A percentile compares a stretch with the other conserved stretches of the same genome.
Conservation (phyloP, 2,329 filamentous ascomycete species). For the Phialophora expanda region DNA sequence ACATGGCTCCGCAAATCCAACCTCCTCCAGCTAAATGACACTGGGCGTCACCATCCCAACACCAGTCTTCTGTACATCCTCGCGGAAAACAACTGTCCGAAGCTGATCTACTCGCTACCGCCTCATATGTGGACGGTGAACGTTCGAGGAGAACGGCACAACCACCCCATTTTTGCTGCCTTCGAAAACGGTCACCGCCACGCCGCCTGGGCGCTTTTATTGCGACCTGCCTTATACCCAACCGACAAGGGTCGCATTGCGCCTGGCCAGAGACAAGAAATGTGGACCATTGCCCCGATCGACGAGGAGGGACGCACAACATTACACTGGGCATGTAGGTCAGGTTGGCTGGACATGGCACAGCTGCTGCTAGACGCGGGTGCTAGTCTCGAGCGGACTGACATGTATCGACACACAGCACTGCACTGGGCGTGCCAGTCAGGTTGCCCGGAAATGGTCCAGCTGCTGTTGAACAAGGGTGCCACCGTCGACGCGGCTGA, state of each 20-base stretch:
- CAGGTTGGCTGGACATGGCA: background rate
- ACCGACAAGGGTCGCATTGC: background rate
- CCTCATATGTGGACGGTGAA: conserved; percentile 44
- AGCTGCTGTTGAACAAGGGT: background rate
- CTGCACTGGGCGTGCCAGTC: background rate
- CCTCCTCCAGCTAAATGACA: conserved; percentile 43
- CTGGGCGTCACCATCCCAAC: conserved; percentile 40
- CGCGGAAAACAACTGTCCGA: conserved; percentile 18
- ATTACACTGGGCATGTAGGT: no score
- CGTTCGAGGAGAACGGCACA: conserved; percentile 38
- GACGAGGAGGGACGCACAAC: no score
- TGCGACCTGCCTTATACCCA: background rate
- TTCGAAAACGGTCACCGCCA: conserved; percentile 14
- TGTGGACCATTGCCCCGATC: no score
- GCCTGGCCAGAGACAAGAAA: background rate
- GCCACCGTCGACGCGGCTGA: background rate
- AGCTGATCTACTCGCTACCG: conserved; percentile 45
- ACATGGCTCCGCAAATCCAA: conserved; percentile 45
- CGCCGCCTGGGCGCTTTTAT: background rate
- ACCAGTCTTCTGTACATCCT: conserved; percentile 37
- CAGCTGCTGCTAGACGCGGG: background rate
- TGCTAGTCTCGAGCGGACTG: background rate
- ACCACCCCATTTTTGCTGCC: conserved; percentile 25
- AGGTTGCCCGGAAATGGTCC: background rate
- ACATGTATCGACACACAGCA: background rate